Evolutionary conservation across 2,329 filamentous ascomycete genomes (phyloP).

Genomic region (Davidsoniella australis): DNA sequence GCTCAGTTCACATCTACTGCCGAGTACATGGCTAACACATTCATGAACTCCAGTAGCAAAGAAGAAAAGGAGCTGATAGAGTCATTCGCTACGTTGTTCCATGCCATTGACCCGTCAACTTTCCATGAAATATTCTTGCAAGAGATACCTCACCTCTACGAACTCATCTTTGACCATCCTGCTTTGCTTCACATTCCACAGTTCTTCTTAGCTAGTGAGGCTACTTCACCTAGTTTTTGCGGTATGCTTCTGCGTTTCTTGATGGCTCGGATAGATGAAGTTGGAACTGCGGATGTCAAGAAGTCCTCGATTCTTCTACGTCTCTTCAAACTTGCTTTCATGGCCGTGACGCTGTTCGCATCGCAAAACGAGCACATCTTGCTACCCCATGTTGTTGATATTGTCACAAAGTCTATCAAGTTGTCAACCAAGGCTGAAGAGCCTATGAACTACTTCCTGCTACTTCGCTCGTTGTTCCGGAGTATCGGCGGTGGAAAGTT

Average conservation of each 20-base stretch:
- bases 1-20: conserved; percentile 41
- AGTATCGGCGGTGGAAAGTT: conserved; percentile 96
- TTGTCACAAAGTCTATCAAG: conserved; percentile 94
- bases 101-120: conserved; percentile 92
- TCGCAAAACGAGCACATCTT: conserved; percentile 90
- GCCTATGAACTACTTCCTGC: conserved; percentile 95
- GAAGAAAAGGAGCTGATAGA: conserved; percentile 96
- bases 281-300: conserved; percentile 79
- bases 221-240: conserved; percentile 91
- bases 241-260: conserved; percentile 95
- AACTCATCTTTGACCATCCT: conserved; percentile 95
- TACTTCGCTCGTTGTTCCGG: conserved; percentile 79
- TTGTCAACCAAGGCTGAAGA: conserved; percentile 89
- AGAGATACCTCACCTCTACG: conserved; percentile 90
- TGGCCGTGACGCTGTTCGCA: conserved; percentile 95
- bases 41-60: conserved; percentile 82
- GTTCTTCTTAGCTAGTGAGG: conserved; percentile 96
- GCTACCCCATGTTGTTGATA: conserved; percentile 87
- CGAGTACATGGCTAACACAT: conserved; percentile 86
- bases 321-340: conserved; percentile 95
- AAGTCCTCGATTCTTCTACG: conserved; percentile 85
- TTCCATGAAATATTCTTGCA: conserved; percentile 98
- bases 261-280: conserved; percentile 91
- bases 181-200: conserved; percentile 88
- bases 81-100: conserved; percentile 95